Base-by-base conservation (phyloP, 495 filamentous ascomycete genomes). In the Filosporella fistucella region DNA sequence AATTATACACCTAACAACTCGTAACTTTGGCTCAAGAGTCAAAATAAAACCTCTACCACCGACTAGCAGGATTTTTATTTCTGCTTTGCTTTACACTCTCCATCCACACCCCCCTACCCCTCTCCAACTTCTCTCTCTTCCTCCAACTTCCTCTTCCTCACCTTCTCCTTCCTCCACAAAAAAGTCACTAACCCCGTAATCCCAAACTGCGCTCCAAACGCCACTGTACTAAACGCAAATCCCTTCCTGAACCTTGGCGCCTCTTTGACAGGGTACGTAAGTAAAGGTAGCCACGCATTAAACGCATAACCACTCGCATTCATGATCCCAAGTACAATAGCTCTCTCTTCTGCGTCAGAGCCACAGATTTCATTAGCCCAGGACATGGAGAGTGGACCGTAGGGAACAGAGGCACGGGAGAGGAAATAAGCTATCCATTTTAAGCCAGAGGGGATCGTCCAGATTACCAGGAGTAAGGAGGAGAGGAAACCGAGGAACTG, bases 321-420 rank as follows among this genome's bases (percentile, higher is more conserved):
- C 61, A 77, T 71, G 18, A 67, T 58, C 12, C 71, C 66, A 18
- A 77, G 64, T 1, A 78, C 73, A 13, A 81, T 46, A 2, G 77
- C 71, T n/a, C 80, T 59, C 55, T 82, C 76, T 52, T 77, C 71
- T 18, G 72, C 71, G 39, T 75, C 73, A 21, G 66, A 65, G 9
- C 60, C 60, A 51, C 66, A 80, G 57, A 70, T 74, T 54, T 66
- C 77, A 55, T 80, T 72, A 2, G 74, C 71, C 77, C 76, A 81
- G 23, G 51, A 45, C 66, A 71, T 59, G 58, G 63, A 52, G 55
- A 68, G 40, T 20, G 57, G 47, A 47, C 68, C 50, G 45, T 58
- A 62, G 25, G 55, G 52, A 4, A 62, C 53, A 12, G 47, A 25
- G 4, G 52, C 51, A 22, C 46, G 43, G 20, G 57, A 42, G 2